Evolutionary conservation across 768 basidiomycete genomes (phyloP), one percentile per base, ranked within the genome.

Genomic region (Mrakia gelida): DNA sequence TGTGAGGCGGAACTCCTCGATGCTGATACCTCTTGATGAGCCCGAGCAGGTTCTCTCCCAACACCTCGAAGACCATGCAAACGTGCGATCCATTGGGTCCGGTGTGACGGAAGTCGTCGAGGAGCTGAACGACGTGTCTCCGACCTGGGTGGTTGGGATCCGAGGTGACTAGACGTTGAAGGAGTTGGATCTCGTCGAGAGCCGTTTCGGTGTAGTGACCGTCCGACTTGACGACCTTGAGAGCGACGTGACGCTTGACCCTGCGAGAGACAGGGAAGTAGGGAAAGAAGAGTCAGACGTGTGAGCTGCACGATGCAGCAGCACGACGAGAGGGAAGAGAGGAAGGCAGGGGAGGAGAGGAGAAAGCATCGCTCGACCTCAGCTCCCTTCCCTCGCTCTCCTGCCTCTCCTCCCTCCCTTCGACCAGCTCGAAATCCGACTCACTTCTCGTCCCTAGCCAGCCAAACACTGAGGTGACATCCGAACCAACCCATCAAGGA

Each of bases 1-100:
- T 86, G 71, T 87, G 90, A 88, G 94, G 92, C 21, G 96, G 95
- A 0, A 98, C 95, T 80, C 96, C 96, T 82, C 96, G 95, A 86
- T 94, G 95, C 87, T 98, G 95, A 86, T 98, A 94, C 16, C 96
- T 90, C 85, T 97, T 98, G 88, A 98, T 97, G 81, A 99, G 89
- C 7, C 86, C 95, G 3, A 98, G 89, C 3, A 99, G 87, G 84
- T 96, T 98, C 86, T 99, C 96, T 79, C 96, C 97, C 13, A 99
- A 89, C 34, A 98, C 97, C 85, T 99, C 97, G 82, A 98, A 98
- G 21, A 97, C 95, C 97, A 99, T 98, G 88, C 97, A 98, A 81
- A 99, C 92, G 85, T 99, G 97, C 23, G 89, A 91, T 54, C 97
- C 97, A 84, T 99, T 97, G 15, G 95, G 95, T 1, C 97, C 97